A percentile compares a stretch with the other conserved stretches of the same genome.
These are phyloP conservation scores for Phycomyces blakesleeanus DNA, from an alignment of 192 early-diverging fungal species.

Conservation along the genomic window DNA sequence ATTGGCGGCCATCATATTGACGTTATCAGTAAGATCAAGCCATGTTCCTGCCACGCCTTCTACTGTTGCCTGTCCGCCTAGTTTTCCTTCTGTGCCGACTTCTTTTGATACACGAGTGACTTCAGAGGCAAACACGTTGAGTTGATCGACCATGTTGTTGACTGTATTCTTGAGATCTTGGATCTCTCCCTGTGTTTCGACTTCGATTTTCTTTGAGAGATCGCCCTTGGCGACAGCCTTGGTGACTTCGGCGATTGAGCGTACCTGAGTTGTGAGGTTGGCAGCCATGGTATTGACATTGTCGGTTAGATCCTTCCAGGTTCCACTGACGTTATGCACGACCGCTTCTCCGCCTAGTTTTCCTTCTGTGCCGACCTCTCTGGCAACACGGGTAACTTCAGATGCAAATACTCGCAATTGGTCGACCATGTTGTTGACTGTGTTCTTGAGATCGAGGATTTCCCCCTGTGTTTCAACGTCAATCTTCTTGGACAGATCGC, in stretches of 20 bases:
- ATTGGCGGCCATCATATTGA: conserved; percentile 61
- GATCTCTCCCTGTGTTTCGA: conserved; percentile 51
- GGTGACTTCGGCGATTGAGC: conserved; percentile 51
- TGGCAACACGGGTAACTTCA: conserved; percentile 61
- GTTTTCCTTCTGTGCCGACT: conserved; percentile 67
- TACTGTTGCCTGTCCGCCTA: conserved; percentile 73
- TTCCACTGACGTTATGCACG: conserved; percentile 46
- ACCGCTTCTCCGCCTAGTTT: conserved; percentile 58
- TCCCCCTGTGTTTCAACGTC: conserved; percentile 62
- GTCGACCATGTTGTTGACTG: conserved; percentile 69
- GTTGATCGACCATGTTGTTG: conserved; percentile 58
- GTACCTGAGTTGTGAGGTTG: conserved; percentile 51
- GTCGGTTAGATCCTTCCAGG: conserved; percentile 57
- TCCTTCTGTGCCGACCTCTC: conserved; percentile 65
- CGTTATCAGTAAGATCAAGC: conserved; percentile 70
- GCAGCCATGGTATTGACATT: conserved; percentile 59
- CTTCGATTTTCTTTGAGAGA: conserved; percentile 46
- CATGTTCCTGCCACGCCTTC: conserved; percentile 69
- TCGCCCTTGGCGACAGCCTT: conserved; percentile 54
- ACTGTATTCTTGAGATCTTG: conserved; percentile 56
- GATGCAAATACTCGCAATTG: conserved; percentile 46
- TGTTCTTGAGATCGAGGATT: conserved; percentile 61
- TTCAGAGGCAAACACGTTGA: conserved; percentile 56
- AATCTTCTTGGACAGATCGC: conserved; percentile 64
- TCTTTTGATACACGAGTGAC: conserved; percentile 59